Base-by-base conservation (phyloP, 192 early-diverging fungal species). In the Coemansia sp. region DNA sequence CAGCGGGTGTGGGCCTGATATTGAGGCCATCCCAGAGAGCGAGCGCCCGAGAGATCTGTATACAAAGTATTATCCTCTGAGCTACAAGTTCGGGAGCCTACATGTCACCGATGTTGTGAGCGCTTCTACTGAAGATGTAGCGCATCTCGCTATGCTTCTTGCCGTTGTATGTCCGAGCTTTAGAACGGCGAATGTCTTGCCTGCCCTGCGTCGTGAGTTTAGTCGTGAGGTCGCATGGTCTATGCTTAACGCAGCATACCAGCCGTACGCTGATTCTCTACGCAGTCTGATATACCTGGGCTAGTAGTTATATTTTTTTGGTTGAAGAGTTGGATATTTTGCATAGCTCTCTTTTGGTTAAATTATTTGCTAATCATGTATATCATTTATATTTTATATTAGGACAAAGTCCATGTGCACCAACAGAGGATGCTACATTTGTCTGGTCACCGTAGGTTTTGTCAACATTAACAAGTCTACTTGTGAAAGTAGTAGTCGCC, bases 21-120 rank as follows among this genome's bases (percentile, higher is more conserved):
- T 39, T 22, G 37, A 39, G 18, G 11, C 37, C 0, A 18, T 39
- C 3, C 32, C 34, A 0, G 34, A 32, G 9, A 59, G 18, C n/a
- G 18, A 24, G 20, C 56, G 58, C 16, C 58, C 58, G 18, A 38
- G 35, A 2, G 18, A 7, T 18, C 27, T 59, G 15, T 12, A 12
- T 22, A 37, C 58, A n/a, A 39, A 59, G n/a, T 22, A 59, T 12
- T 38, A 59, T 35, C 58, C n/a, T 7, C 15, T 59, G 58, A 59
- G 35, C 35, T 3, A 32, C 16, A 59, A 16, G 9, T 38, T 59
- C 24, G 10, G n/a, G 20, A 22, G 2, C 2, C 58, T 59, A 3
- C 2, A 10, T 10, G 2, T 22, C 9, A 3, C 9, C 12, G n/a
- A 59, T 30, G 6, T 4, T 18, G 11, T 2, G 1, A 9, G 9